Conservation (phyloP, 164 flowering plant species). For the Vitis riparia region DNA sequence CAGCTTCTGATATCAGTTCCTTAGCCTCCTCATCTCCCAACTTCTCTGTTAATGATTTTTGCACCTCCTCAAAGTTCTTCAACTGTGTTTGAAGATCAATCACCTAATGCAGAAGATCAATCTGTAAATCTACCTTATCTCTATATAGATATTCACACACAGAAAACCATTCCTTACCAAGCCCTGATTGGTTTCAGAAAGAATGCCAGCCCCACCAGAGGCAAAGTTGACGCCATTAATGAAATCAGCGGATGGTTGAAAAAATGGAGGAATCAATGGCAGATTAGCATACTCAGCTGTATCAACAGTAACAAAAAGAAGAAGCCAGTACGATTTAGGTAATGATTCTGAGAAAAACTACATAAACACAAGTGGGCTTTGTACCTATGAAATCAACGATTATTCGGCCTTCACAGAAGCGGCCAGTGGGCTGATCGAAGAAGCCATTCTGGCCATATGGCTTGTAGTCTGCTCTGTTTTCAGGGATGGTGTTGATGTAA, state of each 20-base stretch:
- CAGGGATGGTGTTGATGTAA: constrained; percentile 45
- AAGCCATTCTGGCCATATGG: constrained; percentile 61
- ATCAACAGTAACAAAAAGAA: background rate
- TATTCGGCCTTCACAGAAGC: constrained; percentile 62
- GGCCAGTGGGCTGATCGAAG: constrained; percentile 51
- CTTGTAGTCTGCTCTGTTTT: constrained; percentile 37
- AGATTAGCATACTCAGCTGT: constrained; percentile 55
- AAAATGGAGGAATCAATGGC: constrained; percentile 52
- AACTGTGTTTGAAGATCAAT: constrained; percentile 54
- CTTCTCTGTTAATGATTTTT: constrained; percentile 27
- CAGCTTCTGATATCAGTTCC: constrained; percentile 44
- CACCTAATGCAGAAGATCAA: constrained; percentile 24
- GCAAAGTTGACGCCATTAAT: constrained; percentile 55
- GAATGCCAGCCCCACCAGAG: constrained; percentile 62
- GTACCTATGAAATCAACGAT: constrained; percentile 52
- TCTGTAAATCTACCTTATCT: background rate
- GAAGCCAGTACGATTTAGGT: too few species aligned
- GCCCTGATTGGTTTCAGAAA: constrained; percentile 51
- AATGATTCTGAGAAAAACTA: too few species aligned
- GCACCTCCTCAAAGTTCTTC: constrained; percentile 43
- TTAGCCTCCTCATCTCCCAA: constrained; percentile 36
- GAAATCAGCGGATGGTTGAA: constrained; percentile 41
- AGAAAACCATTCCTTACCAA: constrained; percentile 24
- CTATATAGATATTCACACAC: background rate
- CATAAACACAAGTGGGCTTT: background rate